Evolutionary conservation across 2,329 filamentous ascomycete genomes (phyloP).

Genomic region (Phaeosphaeria sp.): DNA sequence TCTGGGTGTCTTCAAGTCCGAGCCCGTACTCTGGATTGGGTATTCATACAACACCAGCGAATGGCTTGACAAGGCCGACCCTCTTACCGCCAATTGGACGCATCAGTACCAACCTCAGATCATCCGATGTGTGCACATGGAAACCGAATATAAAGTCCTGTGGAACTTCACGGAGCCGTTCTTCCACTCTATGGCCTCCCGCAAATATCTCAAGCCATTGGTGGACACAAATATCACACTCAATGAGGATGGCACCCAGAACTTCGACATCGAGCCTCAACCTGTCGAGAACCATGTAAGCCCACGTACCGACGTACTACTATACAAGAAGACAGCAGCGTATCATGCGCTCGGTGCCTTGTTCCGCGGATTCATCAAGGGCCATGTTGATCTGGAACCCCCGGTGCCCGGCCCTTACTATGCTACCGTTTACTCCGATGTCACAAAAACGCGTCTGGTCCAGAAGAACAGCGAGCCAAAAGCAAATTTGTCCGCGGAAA

Average conservation of each 20-base stretch:
- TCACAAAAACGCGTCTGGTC: conserved; percentile 55
- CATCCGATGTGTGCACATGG: conserved; percentile 42
- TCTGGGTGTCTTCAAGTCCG: conserved; percentile 39
- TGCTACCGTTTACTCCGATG: conserved; percentile 37
- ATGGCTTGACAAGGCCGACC: conserved; percentile 23
- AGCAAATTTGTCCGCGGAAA: conserved; percentile 24
- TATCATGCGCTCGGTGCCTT: conserved; percentile 44
- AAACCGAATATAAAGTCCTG: conserved; percentile 42
- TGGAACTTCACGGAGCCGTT: conserved; percentile 41
- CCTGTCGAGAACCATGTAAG: conserved; percentile 34
- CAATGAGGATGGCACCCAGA: conserved; percentile 46
- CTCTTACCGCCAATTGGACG: conserved; percentile 34
- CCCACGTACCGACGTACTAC: conserved; percentile 27
- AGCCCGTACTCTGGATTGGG: conserved; percentile 47
- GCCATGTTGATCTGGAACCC: conserved; percentile 38
- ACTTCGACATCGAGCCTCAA: conserved; percentile 37
- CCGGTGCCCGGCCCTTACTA: conserved; percentile 36
- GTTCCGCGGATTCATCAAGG: conserved; percentile 40
- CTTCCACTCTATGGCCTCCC: conserved; percentile 27
- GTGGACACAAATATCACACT: conserved; percentile 38
- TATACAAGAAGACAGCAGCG: conserved; percentile 43
- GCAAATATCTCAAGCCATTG: conserved; percentile 35
- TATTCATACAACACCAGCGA: conserved; percentile 38
- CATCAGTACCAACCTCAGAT: conserved; percentile 38
- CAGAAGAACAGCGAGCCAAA: conserved; percentile 39